Base-by-base conservation (phyloP, 2,329 filamentous ascomycete genomes). In the Chaetomiaceae sp. region DNA sequence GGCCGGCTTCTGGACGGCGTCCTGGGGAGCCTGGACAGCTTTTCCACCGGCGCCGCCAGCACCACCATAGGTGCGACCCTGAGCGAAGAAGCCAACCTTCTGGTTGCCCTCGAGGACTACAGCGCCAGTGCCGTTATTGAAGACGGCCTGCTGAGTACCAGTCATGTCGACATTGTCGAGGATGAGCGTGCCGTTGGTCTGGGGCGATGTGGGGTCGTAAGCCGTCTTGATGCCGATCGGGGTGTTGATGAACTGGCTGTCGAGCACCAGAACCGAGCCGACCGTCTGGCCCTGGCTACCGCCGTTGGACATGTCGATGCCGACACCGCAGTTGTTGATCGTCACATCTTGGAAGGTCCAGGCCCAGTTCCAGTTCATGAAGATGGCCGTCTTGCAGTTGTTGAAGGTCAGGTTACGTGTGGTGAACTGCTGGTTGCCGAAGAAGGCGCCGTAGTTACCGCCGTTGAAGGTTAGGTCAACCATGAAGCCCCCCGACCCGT, bases 321-420 rank as follows among this genome's bases (percentile, higher is more conserved):
- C 90, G 34, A 91, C 71, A n/a, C 75, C 73, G 66, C 86, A 89
- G 66, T 86, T 82, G 68, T 89, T 84, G 70, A 95, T 88, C 41
- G 73, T 78, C 33, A 95, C 62, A 32, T 81, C 86, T 67, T 92
- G 89, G 71, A 94, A 82, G 40, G 85, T 83, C 86, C 87, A 95
- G 16, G 84, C 76, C 90, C 90, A 95, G 73, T 92, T 89, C 90
- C 90, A 95, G 75, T 90, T 90, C 84, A 94, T 87, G 72, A 81
- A 89, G 58, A 95, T 83, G 57, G 87, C 90, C 2, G 89, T 95
- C 65, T 89, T 79, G 75, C 87, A 91, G 69, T 81, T 78, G 67
- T 87, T 89, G 78, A 95, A 95, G 32, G 79, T 86, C 67, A 94
- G 66, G 71, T 95, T 94, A 61, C 89, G 85, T 25, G 84, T 86